phyloP scores from a whole-genome alignment of 768 basidiomycete species.

The Pleurotus djamor region DNA sequence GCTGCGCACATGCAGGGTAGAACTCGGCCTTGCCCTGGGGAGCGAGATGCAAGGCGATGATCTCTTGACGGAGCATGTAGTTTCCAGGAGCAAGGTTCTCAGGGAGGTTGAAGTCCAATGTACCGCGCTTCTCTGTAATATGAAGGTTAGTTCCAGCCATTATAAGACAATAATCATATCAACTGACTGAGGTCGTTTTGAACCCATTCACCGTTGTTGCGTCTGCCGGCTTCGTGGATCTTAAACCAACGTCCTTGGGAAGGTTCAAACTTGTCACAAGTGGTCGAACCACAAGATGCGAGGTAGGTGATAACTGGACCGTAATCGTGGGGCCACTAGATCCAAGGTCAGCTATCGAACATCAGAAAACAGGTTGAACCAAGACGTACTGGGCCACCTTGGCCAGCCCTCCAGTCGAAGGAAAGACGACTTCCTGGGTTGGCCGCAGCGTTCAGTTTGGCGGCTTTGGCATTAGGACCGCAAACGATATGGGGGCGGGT shows the following conservation, averaged over 20 bases:
- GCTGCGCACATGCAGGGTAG: slow-evolving; percentile 51
- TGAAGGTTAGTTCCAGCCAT: neutral
- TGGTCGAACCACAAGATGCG: slow-evolving; percentile 37
- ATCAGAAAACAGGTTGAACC: neutral
- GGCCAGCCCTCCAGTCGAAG: slow-evolving; percentile 41
- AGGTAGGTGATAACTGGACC: slow-evolving; percentile 35
- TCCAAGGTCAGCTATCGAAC: neutral
- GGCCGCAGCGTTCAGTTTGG: slow-evolving; percentile 41
- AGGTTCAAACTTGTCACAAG: slow-evolving; percentile 42
- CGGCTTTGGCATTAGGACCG: slow-evolving; percentile 40
- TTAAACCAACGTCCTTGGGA: slow-evolving; percentile 53
- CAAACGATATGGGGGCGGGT: slow-evolving; percentile 41
- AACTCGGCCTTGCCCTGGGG: slow-evolving; percentile 54
- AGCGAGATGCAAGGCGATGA: slow-evolving; percentile 55
- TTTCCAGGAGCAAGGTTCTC: slow-evolving; percentile 39
- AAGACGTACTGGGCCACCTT: slow-evolving; percentile 11
- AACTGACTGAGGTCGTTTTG: slow-evolving; percentile 53
- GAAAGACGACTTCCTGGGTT: slow-evolving; percentile 42
- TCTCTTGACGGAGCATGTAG: slow-evolving; percentile 56
- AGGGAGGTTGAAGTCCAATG: slow-evolving; percentile 32
- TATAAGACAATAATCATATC: neutral
- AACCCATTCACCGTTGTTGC: slow-evolving; percentile 41
- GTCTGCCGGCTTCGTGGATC: slow-evolving; percentile 36
- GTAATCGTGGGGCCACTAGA: slow-evolving; percentile 18
- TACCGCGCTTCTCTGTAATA: slow-evolving; percentile 2